Evolutionary conservation across 371 early-diverging fungal genomes (phyloP).

Genomic region (Actinomortierella ambigua): DNA sequence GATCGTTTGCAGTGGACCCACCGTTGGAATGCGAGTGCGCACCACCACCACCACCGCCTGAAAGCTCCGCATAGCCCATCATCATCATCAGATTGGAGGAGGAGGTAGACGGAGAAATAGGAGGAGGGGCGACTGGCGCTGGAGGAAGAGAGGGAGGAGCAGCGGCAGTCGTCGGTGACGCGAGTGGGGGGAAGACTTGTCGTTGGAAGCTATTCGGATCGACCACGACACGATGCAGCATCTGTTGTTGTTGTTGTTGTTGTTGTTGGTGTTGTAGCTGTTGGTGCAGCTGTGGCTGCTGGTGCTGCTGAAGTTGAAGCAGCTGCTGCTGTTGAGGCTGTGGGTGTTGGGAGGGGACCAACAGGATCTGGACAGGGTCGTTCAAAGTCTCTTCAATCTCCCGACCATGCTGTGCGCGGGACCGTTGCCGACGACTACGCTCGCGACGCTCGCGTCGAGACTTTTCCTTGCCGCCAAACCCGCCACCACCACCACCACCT

Average conservation of each 20-base stretch:
- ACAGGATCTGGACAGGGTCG: no score
- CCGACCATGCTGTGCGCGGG: conserved; percentile 6
- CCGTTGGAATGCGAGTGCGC: no score
- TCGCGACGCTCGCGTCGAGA: conserved; percentile 14
- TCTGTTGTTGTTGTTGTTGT: conserved; percentile 8
- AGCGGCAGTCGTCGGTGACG: no score
- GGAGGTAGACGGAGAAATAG: no score
- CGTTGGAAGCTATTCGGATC: conserved; percentile 44
- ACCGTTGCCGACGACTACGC: conserved; percentile 19
- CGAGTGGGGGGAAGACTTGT: conserved; percentile 15
- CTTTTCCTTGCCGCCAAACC: conserved; percentile 10
- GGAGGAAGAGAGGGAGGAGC: no score
- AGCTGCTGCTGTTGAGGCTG: conserved; percentile 14
- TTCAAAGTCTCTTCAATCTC: no score
- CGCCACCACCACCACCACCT: conserved; percentile 6
- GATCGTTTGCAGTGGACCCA: no score
- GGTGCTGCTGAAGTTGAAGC: conserved; percentile 10
- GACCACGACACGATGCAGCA: conserved; percentile 36
- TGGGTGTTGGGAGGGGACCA: not conserved
- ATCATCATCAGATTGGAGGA: conserved; percentile 33
- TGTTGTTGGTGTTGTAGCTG: conserved; percentile 21
- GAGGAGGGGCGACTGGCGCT: no score
- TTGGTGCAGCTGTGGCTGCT: not conserved
- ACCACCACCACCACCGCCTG: no score
- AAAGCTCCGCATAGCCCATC: not conserved